Evolutionary conservation across 2,329 filamentous ascomycete genomes (phyloP), one percentile per base, ranked within the genome.

Genomic region (Pyrenochaeta sp.): DNA sequence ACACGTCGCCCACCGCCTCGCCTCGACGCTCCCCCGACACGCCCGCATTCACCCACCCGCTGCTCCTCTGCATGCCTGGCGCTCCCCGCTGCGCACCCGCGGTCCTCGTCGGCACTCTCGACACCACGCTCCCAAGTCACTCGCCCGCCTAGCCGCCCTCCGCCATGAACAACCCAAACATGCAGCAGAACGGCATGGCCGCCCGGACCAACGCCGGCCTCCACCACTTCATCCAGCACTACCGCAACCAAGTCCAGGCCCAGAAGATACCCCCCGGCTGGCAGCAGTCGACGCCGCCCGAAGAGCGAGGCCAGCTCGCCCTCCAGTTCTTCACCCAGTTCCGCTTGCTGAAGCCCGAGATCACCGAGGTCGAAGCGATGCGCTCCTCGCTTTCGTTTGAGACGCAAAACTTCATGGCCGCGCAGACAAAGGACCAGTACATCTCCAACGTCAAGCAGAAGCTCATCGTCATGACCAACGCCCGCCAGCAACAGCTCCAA

Each of bases 101-200:
- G 57, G 55, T 46, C 22, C 42, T 48, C 48, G 47, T 51, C 57
- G 55, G 57, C 58, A 28, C 41, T 46, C 35, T 48, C 31, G 30
- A 32, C 38, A n/a, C n/a, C n/a, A n/a, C 45, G 23, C 39, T 28
- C 17, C 24, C 31, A 35, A 23, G 20, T 31, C 38, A 19, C 35
- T 39, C 27, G 36, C 23, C 32, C 30, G 26, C n/a, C 37, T 31
- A 23, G 22, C 39, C 35, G 27, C 44, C 37, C 17, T 42, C 43
- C 58, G 56, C 47, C 43, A 69, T 68, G 65, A 69, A 67, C 53
- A 68, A 68, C 58, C 59, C 62, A 29, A 65, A 62, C 52, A 62
- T 67, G 51, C 55, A 58, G 35, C 57, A 55, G 35, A 61, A 60
- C 43, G 58, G 48, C 48, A 57, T 57, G 53, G 48, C 44, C 31